Percentiles rank a stretch among this genome's conserved stretches.
These are phyloP conservation scores for Corrigiola litoralis DNA, from an alignment of 179 eudicot species.

Conservation along the genomic window DNA sequence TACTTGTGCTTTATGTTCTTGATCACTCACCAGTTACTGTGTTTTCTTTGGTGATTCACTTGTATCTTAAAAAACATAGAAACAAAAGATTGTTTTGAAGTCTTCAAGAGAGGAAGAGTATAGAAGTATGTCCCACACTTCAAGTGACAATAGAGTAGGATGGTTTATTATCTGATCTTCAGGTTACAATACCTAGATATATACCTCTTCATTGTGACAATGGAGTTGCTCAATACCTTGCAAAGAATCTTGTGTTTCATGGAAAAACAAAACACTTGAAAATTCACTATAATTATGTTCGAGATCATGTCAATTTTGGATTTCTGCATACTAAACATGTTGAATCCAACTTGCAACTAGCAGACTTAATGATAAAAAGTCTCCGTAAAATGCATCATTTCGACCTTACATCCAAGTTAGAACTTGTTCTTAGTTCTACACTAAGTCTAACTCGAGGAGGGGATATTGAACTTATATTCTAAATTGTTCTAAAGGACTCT, in stretches of 20 bases:
- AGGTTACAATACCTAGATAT: neutral
- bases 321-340: neutral
- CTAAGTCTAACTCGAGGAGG: too few relatives aligned
- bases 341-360: neutral
- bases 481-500: too few relatives aligned
- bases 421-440: neutral
- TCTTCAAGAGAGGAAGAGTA: too few relatives aligned
- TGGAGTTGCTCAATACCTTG: neutral
- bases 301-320: neutral
- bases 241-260: neutral
- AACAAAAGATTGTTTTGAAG: too few relatives aligned
- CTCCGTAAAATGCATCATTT: neutral
- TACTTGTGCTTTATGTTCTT: neutral
- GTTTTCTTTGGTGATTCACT: neutral
- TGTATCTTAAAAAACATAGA: too few relatives aligned
- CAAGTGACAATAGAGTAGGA: too few relatives aligned
- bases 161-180: too few relatives aligned
- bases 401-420: neutral
- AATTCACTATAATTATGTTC: neutral
- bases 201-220: neutral
- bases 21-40: neutral
- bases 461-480: too few relatives aligned
- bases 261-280: neutral
- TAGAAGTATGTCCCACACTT: too few relatives aligned
- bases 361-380: neutral